Evolutionary conservation across 257 asterid genomes (phyloP), one percentile per base, ranked within the genome.

Genomic region (Fraxinus americana): DNA sequence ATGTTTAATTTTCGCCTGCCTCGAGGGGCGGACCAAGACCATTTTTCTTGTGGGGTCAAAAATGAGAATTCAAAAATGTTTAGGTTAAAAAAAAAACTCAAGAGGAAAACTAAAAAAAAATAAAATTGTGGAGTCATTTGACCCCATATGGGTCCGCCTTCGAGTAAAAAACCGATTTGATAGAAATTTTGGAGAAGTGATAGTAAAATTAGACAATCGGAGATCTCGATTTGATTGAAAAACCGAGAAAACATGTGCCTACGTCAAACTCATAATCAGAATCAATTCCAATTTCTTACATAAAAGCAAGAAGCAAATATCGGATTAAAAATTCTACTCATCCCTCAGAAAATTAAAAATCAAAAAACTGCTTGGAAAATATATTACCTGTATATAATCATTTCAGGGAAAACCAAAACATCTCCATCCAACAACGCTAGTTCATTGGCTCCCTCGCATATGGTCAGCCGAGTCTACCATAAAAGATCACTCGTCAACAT

Each of bases 391-490:
- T 84, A 93, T 74, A 89, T 77, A 74, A 77, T 81, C 98, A 89
- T 94, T 52, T 96, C 97, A n/a, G 99, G 99, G 82, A 94, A 96
- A 81, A 92, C 36, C 79, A 96, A 72, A 82, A 91, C 91, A 86
- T 94, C 99, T 72, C 97, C 98, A 82, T 96, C 97, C 2, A 89
- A 83, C 83, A 94, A 75, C 63, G 80, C 87, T 83, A 83, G 71
- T 67, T 81, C 97, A 73, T 84, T 87, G 27, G 80, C 82, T 72
- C 88, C 94, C 85, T 91, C 98, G 71, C 95, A 90, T 19, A 96
- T 82, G 13, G 98, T 96, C 91, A 94, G 78, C 6, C 94, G 96
- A 81, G 97, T 84, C 99, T 96, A 79, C 83, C 77, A 75, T 68
- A 76, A 36, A 71, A 82, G 83, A 72, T 34, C 87, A 78, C 69